These are phyloP conservation scores for Brassica balearica DNA, from an alignment of 441 rosid species.

Conservation along the genomic window DNA sequence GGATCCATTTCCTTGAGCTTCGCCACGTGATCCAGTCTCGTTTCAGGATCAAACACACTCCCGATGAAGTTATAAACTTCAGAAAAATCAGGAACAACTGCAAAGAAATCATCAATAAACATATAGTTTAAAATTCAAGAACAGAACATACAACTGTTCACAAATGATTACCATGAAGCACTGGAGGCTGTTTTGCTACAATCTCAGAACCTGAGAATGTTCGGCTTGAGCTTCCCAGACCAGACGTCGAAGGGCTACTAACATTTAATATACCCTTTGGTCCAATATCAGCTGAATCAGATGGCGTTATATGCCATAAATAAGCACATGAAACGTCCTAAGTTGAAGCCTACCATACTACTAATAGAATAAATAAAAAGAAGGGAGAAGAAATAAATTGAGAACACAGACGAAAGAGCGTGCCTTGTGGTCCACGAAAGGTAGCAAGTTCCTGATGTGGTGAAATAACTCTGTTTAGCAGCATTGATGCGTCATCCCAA, in stretches of 20 bases:
- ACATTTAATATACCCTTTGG: slow-evolving; percentile 47
- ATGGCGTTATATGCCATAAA: slow-evolving; percentile 62
- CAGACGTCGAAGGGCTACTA: slow-evolving; percentile 51
- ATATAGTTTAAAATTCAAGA: background rate
- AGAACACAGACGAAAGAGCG: slow-evolving; percentile 34
- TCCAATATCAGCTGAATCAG: slow-evolving; percentile 96
- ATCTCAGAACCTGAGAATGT: slow-evolving; percentile 50
- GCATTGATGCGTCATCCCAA: slow-evolving; percentile 70
- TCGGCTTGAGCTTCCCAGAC: slow-evolving; percentile 55
- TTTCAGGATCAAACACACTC: slow-evolving; percentile 68
- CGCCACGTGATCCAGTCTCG: slow-evolving; percentile 51
- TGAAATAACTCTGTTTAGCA: slow-evolving; percentile 44
- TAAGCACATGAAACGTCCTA: slow-evolving; percentile 65
- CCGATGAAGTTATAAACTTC: slow-evolving; percentile 79
- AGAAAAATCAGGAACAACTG: slow-evolving; percentile 71
- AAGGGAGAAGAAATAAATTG: background rate
- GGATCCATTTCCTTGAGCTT: slow-evolving; percentile 83
- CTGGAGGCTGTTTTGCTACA: slow-evolving; percentile 54
- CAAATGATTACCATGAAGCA: slow-evolving; percentile 64
- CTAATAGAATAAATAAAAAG: background rate
- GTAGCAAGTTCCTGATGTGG: slow-evolving; percentile 56
- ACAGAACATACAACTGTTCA: background rate
- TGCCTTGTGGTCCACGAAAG: slow-evolving; percentile 64
- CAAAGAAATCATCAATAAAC: background rate
- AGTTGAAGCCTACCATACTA: slow-evolving; percentile 6